Evolutionary conservation across 2,329 filamentous ascomycete species (phyloP).

Genomic region (Endothia cerciana): DNA sequence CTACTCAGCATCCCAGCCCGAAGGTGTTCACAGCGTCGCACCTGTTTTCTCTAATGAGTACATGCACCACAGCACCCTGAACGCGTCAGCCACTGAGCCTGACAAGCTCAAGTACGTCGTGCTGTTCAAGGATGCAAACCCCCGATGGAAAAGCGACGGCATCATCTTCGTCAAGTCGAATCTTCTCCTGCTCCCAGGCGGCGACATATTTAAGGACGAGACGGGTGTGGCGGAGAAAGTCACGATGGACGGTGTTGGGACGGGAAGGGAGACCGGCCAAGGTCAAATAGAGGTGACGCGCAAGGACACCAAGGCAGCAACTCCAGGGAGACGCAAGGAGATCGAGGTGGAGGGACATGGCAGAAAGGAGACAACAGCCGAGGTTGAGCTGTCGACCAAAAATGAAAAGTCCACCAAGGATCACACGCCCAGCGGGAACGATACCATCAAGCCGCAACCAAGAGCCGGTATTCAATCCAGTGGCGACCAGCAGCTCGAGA

Average conservation of each 20-base stretch:
- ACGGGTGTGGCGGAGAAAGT: not conserved
- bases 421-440: not conserved
- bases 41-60: too few species aligned
- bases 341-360: not conserved
- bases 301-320: not conserved
- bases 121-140: constrained; percentile 11
- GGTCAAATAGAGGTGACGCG: not conserved
- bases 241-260: not conserved
- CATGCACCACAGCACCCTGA: not conserved
- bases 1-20: not conserved
- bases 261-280: not conserved
- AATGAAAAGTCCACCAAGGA: not conserved
- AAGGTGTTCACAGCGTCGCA: not conserved
- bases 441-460: not conserved
- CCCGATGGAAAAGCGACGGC: constrained; percentile 2
- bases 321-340: not conserved
- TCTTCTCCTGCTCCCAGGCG: not conserved
- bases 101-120: constrained; percentile 8
- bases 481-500: not conserved
- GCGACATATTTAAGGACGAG: not conserved
- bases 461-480: not conserved
- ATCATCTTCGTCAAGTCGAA: constrained; percentile 14
- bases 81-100: not conserved
- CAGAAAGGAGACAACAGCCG: not conserved
- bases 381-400: not conserved